phyloP scores from a whole-genome alignment of 768 basidiomycete species.

The Mycena leptocephala region DNA sequence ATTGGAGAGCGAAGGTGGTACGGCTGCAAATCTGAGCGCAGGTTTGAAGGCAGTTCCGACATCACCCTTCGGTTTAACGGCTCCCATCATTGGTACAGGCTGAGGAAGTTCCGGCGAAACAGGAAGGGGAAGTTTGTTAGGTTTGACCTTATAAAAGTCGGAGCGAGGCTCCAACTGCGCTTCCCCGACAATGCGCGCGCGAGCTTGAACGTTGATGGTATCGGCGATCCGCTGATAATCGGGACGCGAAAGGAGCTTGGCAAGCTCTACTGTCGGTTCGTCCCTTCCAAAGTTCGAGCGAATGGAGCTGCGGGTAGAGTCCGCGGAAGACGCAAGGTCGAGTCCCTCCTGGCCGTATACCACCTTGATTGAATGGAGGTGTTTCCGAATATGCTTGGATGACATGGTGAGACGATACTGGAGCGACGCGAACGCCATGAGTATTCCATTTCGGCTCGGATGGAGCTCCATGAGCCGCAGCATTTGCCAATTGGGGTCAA shows the following conservation, averaged over 20 bases:
- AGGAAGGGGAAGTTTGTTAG: too few relatives aligned
- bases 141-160: too few relatives aligned
- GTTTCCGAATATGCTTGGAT: neutral
- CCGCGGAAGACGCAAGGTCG: neutral
- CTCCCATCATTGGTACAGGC: too few relatives aligned
- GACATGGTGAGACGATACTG: neutral
- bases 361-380: neutral
- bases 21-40: too few relatives aligned
- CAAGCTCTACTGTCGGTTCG: neutral
- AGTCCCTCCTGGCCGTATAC: neutral
- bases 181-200: neutral
- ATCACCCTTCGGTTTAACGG: too few relatives aligned
- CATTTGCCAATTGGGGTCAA: neutral
- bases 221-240: neutral
- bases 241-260: neutral
- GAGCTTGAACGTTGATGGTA: neutral
- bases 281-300: neutral
- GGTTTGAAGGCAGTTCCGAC: too few relatives aligned
- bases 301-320: conserved; percentile 2
- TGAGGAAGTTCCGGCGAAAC: too few relatives aligned
- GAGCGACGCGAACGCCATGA: neutral
- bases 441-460: neutral
- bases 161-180: neutral
- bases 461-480: conserved; percentile 10
- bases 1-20: too few relatives aligned